A percentile compares a stretch with the other conserved stretches of the same genome.
These are phyloP conservation scores for Sugiyamaella neomexicana DNA, from an alignment of 1,139 yeast species.

Conservation along the genomic window DNA sequence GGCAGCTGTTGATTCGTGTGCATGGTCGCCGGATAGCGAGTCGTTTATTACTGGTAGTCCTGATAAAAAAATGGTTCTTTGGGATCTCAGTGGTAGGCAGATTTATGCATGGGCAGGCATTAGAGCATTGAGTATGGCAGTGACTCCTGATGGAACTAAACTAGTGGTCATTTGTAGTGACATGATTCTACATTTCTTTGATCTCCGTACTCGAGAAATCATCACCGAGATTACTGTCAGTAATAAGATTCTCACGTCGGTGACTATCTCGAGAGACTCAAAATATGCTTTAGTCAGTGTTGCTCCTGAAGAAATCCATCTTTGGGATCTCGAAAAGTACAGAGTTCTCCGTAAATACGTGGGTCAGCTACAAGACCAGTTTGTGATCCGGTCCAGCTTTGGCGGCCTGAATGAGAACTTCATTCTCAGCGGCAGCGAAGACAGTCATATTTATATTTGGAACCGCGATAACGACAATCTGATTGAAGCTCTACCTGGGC, in stretches of 20 bases:
- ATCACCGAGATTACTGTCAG: slow-evolving; percentile 35
- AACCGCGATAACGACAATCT: slow-evolving; percentile 71
- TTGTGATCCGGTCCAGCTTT: slow-evolving; percentile 74
- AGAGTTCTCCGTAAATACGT: slow-evolving; percentile 59
- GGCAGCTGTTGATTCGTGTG: slow-evolving; percentile 60
- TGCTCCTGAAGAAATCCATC: slow-evolving; percentile 75
- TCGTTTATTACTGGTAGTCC: slow-evolving; percentile 75
- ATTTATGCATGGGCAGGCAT: slow-evolving; percentile 46
- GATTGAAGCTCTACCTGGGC: slow-evolving; percentile 64
- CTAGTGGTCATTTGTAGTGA: slow-evolving; percentile 60
- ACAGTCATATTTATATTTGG: slow-evolving; percentile 80
- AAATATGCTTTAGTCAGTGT: slow-evolving; percentile 58
- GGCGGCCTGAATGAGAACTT: slow-evolving; percentile 70
- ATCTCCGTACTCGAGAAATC: slow-evolving; percentile 40
- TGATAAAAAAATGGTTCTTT: slow-evolving; percentile 68
- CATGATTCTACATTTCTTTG: slow-evolving; percentile 50
- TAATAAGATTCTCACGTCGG: slow-evolving; percentile 48
- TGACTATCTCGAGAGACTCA: slow-evolving; percentile 49
- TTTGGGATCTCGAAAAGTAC: slow-evolving; percentile 64
- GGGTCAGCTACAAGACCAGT: slow-evolving; percentile 68
- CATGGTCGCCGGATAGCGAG: slow-evolving; percentile 65
- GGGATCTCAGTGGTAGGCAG: slow-evolving; percentile 44
- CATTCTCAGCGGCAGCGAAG: slow-evolving; percentile 80
- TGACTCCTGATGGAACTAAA: slow-evolving; percentile 63
- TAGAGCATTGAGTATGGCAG: slow-evolving; percentile 67